Base-by-base conservation (phyloP, 2,329 filamentous ascomycete species). In the Rugonectria rugulosa region DNA sequence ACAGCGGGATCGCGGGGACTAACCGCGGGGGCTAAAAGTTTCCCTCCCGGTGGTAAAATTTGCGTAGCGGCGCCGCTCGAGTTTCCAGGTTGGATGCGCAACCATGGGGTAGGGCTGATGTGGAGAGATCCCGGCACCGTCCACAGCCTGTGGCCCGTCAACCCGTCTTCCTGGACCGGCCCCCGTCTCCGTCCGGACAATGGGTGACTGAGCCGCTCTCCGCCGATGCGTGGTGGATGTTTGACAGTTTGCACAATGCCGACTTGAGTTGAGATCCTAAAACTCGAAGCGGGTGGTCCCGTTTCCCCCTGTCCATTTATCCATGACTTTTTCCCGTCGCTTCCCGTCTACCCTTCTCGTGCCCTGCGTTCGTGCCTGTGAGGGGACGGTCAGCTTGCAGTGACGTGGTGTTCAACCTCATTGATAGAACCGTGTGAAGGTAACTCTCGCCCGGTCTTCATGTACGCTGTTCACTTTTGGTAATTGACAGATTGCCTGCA, bases 51-150 rank as follows among this genome's bases (percentile, higher is more conserved):
- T 44, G 32, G 45, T 44, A 44, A 40, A 34, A 49, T 49, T 49
- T 49, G 40, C 45, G 52, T 55, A 49, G 52, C 45, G 52, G 38
- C 32, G 40, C 31, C 17, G 52, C 27, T 27, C 38, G 51, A 36
- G 37, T 54, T 54, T 48, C 26, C 40, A 40, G 40, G 38, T 55
- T 44, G 52, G 38, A 26, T 31, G 50, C 45, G 40, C 21, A 34
- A 31, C 34, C 43, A 43, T 38, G 47, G 46, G 48, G 54, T 57
- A 57, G 54, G 54, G 54, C 54, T 57, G 54, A 57, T 56, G 53
- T 53, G 53, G 53, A 53, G 53, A 56, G 48, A 53, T 47, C 47
- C 53, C 53, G 53, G 48, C n/a, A n/a, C n/a, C n/a, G n/a, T n/a
- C 34, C 47, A 27, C 24, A 27, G 26, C 44, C 27, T 17, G 31